Percentiles rank a stretch among this genome's conserved stretches.
These are phyloP conservation scores for Eucalyptus cladocalyx DNA, from an alignment of 345 rosid species.

Conservation along the genomic window DNA sequence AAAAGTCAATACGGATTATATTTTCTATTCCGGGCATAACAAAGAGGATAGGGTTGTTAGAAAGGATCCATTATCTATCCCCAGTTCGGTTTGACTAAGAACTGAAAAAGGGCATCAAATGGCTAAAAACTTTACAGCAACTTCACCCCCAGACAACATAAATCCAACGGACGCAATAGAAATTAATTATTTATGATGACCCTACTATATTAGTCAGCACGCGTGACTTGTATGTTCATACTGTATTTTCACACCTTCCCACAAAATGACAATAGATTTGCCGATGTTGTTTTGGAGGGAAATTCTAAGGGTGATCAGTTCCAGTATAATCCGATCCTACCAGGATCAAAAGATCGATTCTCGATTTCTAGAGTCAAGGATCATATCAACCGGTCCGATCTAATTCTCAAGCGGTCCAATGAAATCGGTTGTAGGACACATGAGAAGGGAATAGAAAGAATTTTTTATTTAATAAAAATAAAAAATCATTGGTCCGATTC, in stretches of 20 bases:
- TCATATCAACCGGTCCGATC: accelerated
- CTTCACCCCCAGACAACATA: neutral
- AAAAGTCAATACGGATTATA: neutral
- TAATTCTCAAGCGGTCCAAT: accelerated
- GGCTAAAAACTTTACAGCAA: neutral
- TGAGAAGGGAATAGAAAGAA: no score
- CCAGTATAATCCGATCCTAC: accelerated
- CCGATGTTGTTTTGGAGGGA: neutral
- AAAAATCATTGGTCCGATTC: no score
- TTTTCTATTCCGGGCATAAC: neutral
- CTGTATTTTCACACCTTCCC: neutral
- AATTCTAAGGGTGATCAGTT: no score
- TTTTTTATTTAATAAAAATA: no score
- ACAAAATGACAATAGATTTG: neutral
- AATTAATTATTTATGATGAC: neutral
- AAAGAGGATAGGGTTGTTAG: neutral
- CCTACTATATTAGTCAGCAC: neutral
- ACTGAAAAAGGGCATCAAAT: neutral
- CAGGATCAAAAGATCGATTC: accelerated
- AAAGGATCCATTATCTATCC: neutral
- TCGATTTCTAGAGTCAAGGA: no score
- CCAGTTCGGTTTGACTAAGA: neutral
- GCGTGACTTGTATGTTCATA: neutral
- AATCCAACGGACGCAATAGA: neutral
- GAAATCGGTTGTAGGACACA: no score